Percentiles rank a stretch among this genome's conserved stretches.
Evolutionary conservation across 768 basidiomycete genomes (phyloP).

Genomic region (Suillus subluteus): DNA sequence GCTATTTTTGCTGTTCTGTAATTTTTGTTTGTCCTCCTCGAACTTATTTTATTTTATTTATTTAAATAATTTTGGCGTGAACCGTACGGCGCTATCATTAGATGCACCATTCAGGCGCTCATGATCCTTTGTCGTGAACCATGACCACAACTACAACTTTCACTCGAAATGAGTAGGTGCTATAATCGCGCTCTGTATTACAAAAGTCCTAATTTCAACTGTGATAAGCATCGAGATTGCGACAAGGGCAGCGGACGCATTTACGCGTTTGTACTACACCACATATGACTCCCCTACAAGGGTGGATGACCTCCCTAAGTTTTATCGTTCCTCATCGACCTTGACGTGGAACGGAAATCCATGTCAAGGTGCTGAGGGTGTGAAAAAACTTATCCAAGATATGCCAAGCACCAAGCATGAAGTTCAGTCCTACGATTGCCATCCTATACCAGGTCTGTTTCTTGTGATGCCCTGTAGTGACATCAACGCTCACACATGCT

Average conservation of each 20-base stretch:
- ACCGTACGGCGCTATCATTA: no score
- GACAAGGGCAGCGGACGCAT: slow-evolving; percentile 81
- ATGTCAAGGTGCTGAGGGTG: slow-evolving; percentile 70
- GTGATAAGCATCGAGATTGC: slow-evolving; percentile 81
- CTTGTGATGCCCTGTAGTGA: background rate
- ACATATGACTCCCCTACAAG: slow-evolving; percentile 84
- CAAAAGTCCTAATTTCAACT: background rate
- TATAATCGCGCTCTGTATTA: background rate
- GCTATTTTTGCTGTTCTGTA: no score
- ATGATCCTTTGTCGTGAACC: background rate
- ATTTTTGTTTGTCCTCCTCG: no score
- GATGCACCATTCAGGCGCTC: no score
- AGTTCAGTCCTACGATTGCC: slow-evolving; percentile 86
- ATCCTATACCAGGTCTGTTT: slow-evolving; percentile 78
- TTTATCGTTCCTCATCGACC: slow-evolving; percentile 78
- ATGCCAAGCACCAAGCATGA: slow-evolving; percentile 86
- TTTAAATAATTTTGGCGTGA: background rate
- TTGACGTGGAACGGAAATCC: slow-evolving; percentile 88
- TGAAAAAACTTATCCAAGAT: slow-evolving; percentile 64
- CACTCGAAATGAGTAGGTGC: slow-evolving; percentile 61
- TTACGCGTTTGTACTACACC: slow-evolving; percentile 80
- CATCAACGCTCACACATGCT: background rate
- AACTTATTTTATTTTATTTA: no score
- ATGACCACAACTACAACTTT: slow-evolving; percentile 39
- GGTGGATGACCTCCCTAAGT: slow-evolving; percentile 74